Evolutionary conservation across 768 basidiomycete genomes (phyloP), one percentile per base, ranked within the genome.

Genomic region (Tubosaeta brunneosetosa): DNA sequence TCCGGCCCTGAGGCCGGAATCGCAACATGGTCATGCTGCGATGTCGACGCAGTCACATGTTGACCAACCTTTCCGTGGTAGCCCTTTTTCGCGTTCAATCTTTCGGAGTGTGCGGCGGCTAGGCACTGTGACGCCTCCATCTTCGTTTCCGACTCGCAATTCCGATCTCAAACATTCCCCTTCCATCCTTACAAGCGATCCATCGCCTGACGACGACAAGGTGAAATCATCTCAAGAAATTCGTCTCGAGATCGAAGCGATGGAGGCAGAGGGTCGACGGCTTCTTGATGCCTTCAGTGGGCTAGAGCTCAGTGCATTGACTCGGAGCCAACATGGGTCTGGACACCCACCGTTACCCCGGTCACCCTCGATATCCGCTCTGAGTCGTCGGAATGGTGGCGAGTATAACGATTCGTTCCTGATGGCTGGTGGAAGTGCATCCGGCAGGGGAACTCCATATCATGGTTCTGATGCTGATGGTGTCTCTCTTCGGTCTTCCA

Each of bases 211-310:
- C 51, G 82, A 85, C 46, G 80, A 84, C 2, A 74, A 72, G 47
- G 67, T 82, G 51, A 77, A 80, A 52, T 78, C 84, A n/a, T 76
- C 80, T 52, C 74, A 78, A 55, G 77, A 85, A 36, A 82, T 91
- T 49, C 81, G 77, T 36, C 72, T 78, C 42, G 85, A 90, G 59
- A 86, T 91, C 40, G 71, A 77, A 53, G 67, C 75, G 6, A 80
- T 91, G 40, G 87, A 90, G 64, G 82, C 82, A 31, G 88, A 91
- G 63, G 82, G 79, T 6, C 76, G 77, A 55, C 74, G 85, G 45
- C 68, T 91, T 43, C 77, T 89, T 69, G 88, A 91, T 61, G 87
- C 88, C 3, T 91, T 91, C 66, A 87, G 81, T 59, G 86, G 88
- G 9, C 73, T 91, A 36, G 88, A 91, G 66, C 73, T 91, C 52